Percentiles rank a stretch among this genome's conserved stretches.
These are phyloP conservation scores for Diphasiastrum complanatum DNA, from an alignment of 83 land plant species.

Conservation along the genomic window DNA sequence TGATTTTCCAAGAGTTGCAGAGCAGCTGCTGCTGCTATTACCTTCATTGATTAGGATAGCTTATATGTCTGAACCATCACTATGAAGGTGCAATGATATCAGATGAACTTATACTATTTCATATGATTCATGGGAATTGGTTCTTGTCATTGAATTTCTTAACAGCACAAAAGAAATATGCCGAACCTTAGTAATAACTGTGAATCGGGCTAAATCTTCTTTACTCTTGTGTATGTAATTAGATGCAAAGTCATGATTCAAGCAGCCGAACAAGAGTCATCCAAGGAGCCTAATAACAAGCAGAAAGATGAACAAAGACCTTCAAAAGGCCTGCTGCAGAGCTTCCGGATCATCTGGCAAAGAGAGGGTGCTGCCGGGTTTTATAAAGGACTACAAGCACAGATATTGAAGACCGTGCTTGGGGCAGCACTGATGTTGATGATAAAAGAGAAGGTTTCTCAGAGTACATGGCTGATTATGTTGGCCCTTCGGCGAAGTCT, in stretches of 20 bases:
- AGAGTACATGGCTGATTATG: slow-evolving; percentile 64
- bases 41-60: no score
- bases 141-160: no score
- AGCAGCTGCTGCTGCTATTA: no score
- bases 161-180: no score
- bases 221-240: slow-evolving; percentile 9
- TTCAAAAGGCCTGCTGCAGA: slow-evolving; percentile 40
- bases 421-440: slow-evolving; percentile 81
- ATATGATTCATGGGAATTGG: no score
- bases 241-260: slow-evolving; percentile 90
- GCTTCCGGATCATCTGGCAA: slow-evolving; percentile 48
- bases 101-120: no score
- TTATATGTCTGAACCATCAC: no score
- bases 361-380: slow-evolving; percentile 70
- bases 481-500: slow-evolving; percentile 49
- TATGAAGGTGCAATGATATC: no score
- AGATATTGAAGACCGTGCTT: slow-evolving; percentile 84
- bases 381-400: slow-evolving; percentile 83
- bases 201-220: neutral
- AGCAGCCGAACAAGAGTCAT: slow-evolving; percentile 57
- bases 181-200: no score
- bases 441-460: slow-evolving; percentile 88
- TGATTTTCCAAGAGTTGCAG: no score
- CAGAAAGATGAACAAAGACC: slow-evolving; percentile 13
- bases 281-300: slow-evolving; percentile 12